phyloP scores from a whole-genome alignment of 306 rosid genomes.

The Senna siamea region DNA sequence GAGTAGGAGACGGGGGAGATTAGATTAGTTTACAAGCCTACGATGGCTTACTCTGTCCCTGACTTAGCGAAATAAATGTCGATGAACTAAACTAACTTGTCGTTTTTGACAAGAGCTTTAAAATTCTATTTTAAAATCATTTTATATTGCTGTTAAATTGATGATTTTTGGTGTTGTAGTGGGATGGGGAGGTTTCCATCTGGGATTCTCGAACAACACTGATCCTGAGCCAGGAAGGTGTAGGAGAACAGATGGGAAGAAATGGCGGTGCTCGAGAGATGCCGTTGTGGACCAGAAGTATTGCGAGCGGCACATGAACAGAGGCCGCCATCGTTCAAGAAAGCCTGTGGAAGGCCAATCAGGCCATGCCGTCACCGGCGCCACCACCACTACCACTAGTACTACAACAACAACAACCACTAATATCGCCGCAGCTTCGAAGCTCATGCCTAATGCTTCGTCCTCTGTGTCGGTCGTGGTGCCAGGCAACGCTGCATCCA shows the following conservation, averaged over 20 bases:
- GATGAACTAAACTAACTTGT: too few relatives aligned
- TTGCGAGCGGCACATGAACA: constrained; percentile 67
- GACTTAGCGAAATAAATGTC: too few relatives aligned
- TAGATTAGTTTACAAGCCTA: not conserved
- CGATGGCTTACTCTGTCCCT: too few relatives aligned
- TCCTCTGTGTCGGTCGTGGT: constrained; percentile 49
- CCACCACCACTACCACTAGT: constrained; percentile 10
- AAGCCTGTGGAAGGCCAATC: constrained; percentile 88
- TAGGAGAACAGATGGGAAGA: constrained; percentile 98
- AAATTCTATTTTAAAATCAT: not conserved
- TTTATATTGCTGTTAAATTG: not conserved
- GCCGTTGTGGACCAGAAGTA: constrained; percentile 42
- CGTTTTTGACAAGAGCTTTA: too few relatives aligned
- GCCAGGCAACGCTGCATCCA: constrained; percentile 47
- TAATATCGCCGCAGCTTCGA: constrained; percentile 33
- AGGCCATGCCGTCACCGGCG: constrained; percentile 29
- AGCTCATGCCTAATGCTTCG: constrained; percentile 46
- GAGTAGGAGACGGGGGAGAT: not conserved
- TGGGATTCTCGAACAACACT: constrained; percentile 88
- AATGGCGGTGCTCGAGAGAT: constrained; percentile 99
- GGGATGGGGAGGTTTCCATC: constrained; percentile 93
- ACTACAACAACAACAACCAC: not conserved
- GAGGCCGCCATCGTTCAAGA: constrained; percentile 94
- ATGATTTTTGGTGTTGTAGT: constrained; percentile 42
- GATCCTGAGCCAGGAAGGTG: constrained; percentile 99